Percentiles rank a stretch among this genome's conserved stretches.
Evolutionary conservation across 2,329 filamentous ascomycete genomes (phyloP).

Genomic region (Phoma herbarum): DNA sequence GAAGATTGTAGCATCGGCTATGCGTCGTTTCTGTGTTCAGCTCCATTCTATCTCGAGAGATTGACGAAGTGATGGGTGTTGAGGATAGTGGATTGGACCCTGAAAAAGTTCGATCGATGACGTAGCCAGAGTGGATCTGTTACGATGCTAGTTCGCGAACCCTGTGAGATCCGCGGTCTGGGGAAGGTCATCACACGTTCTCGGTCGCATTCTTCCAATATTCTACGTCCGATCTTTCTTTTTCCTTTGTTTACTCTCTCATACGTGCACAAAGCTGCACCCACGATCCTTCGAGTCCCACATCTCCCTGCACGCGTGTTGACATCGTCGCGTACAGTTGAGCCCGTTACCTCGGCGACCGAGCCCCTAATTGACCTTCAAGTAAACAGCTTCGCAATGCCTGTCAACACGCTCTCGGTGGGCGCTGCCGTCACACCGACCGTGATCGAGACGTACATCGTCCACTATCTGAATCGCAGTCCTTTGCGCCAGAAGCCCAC

Average conservation of each 20-base stretch:
- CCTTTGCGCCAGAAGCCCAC: conserved; percentile 80
- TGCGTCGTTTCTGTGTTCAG: background rate
- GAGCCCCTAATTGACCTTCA: conserved; percentile 10
- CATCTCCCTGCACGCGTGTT: background rate
- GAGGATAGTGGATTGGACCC: conserved; percentile 10
- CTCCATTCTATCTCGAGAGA: too few species aligned
- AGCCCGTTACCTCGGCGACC: conserved; percentile 20
- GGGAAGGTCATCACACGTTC: conserved; percentile 11
- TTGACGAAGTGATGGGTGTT: background rate
- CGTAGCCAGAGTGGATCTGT: conserved; percentile 10
- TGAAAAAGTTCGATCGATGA: conserved; percentile 12
- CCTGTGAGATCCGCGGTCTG: conserved; percentile 17
- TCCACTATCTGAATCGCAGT: conserved; percentile 88
- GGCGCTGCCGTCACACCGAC: conserved; percentile 86
- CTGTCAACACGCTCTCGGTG: conserved; percentile 82
- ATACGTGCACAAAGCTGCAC: background rate
- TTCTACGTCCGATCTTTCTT: background rate
- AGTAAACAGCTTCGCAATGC: conserved; percentile 53
- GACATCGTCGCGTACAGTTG: conserved; percentile 10
- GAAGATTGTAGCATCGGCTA: background rate
- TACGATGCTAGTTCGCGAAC: conserved; percentile 8
- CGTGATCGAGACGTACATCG: conserved; percentile 84
- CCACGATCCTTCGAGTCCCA: background rate
- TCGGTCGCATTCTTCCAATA: background rate
- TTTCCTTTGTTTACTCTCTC: conserved; percentile 3